Conservation (phyloP, 306 rosid species). For the Casuarina cunninghamiana region DNA sequence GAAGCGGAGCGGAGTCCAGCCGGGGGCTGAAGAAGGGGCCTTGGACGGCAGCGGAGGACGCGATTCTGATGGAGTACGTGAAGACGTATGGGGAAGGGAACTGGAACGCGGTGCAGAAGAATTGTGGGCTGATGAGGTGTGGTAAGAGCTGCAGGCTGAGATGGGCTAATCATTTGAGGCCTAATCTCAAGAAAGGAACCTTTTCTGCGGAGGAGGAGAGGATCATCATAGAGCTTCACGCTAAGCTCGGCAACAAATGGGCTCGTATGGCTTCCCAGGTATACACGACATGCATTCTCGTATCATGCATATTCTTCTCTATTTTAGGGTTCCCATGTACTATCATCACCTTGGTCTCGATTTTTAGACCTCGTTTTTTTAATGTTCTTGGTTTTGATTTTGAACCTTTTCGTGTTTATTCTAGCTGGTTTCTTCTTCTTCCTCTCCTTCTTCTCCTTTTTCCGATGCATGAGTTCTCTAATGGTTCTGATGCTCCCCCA, state of each 20-base stretch:
- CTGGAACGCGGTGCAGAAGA: conserved; percentile 77
- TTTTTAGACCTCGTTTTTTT: not conserved
- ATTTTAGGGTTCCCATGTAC: not conserved
- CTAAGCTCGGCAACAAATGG: conserved; percentile 88
- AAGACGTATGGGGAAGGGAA: conserved; percentile 74
- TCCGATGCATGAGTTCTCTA: not conserved
- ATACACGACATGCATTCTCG: not conserved
- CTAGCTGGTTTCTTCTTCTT: not conserved
- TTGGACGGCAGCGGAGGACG: conserved; percentile 72
- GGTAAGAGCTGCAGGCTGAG: conserved; percentile 91
- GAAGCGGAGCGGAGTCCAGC: conserved; percentile 15
- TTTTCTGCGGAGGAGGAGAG: conserved; percentile 62
- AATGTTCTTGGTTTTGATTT: not conserved
- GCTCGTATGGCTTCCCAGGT: conserved; percentile 89
- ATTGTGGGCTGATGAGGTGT: conserved; percentile 57
- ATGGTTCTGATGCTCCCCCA: too few species aligned
- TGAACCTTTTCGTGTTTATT: not conserved
- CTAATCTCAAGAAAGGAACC: conserved; percentile 73
- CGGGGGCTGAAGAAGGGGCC: conserved; percentile 66
- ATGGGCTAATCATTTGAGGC: conserved; percentile 89
- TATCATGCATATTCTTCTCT: not conserved
- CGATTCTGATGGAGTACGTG: conserved; percentile 63
- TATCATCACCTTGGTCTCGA: not conserved
- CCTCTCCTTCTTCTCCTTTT: not conserved
- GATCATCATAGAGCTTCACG: conserved; percentile 66